These are phyloP conservation scores for Zymoseptoria brevis DNA, from an alignment of 2,329 filamentous ascomycete species.

Conservation along the genomic window DNA sequence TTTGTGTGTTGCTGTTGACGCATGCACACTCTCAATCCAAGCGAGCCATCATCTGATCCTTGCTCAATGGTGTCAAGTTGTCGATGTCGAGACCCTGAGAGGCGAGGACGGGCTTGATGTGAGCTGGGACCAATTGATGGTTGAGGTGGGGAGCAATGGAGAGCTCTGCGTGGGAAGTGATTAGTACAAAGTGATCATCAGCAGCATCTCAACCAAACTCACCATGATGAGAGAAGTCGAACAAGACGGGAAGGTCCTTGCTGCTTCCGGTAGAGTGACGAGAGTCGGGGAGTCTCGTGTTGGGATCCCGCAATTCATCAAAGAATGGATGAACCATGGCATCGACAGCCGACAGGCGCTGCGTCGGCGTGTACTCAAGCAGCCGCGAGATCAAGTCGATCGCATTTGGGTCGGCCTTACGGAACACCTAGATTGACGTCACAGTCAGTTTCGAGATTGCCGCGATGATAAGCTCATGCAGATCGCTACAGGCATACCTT, in stretches of 20 bases:
- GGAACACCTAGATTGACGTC: conserved; percentile 62
- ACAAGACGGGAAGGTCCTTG: conserved; percentile 77
- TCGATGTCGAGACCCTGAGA: conserved; percentile 79
- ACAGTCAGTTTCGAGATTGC: conserved; percentile 5
- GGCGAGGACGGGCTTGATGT: conserved; percentile 66
- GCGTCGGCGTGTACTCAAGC: conserved; percentile 93
- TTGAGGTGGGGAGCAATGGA: conserved; percentile 92
- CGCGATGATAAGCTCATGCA: background rate
- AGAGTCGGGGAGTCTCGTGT: conserved; percentile 85
- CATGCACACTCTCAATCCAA: conserved; percentile 58
- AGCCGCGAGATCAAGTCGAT: conserved; percentile 92
- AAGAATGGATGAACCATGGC: conserved; percentile 99
- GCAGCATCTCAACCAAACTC: conserved; percentile 20
- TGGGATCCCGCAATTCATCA: conserved; percentile 89
- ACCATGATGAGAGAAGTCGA: conserved; percentile 94
- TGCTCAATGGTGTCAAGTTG: conserved; percentile 82
- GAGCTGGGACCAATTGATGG: conserved; percentile 73
- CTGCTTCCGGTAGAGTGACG: conserved; percentile 74
- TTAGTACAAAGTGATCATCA: background rate
- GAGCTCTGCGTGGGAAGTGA: conserved; percentile 56
- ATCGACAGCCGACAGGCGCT: conserved; percentile 85
- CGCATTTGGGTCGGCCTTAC: conserved; percentile 85
- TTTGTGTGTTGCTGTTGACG: background rate
- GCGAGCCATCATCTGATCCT: conserved; percentile 95
- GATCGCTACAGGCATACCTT: conserved; percentile 49